Evolutionary conservation across 2,329 filamentous ascomycete genomes (phyloP).

Genomic region (Aspergillus sp.): DNA sequence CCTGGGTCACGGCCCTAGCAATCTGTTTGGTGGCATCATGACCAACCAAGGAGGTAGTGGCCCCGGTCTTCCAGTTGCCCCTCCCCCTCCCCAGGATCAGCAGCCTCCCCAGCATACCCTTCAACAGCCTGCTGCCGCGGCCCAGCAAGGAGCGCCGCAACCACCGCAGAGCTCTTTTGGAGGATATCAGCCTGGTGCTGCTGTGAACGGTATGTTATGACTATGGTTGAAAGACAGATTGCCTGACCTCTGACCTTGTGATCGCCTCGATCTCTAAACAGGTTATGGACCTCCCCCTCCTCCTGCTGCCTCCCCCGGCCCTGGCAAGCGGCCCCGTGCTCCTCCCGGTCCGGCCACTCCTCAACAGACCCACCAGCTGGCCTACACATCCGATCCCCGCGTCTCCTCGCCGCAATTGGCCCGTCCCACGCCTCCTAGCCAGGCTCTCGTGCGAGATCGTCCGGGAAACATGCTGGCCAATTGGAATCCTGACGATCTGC

Average conservation of each 20-base stretch:
- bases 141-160: conserved; percentile 65
- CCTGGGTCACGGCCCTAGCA: conserved; percentile 83
- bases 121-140: conserved; percentile 60
- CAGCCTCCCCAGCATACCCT: conserved; percentile 61
- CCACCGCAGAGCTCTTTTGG: conserved; percentile 71
- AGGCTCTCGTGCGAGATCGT: conserved; percentile 52
- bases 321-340: conserved; percentile 70
- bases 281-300: conserved; percentile 83
- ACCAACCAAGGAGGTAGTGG: conserved; percentile 82
- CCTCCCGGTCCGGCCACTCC: conserved; percentile 76
- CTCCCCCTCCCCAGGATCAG: conserved; percentile 69
- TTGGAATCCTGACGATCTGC: conserved; percentile 81
- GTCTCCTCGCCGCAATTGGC: conserved; percentile 79
- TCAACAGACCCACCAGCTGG: conserved; percentile 84
- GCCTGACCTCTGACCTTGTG: conserved; percentile 54
- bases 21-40: conserved; percentile 96
- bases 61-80: conserved; percentile 69
- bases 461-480: conserved; percentile 77
- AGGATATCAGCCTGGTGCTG: conserved; percentile 65
- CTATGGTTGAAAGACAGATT: conserved; percentile 24
- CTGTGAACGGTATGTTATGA: conserved; percentile 60
- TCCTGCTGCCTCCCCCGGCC: conserved; percentile 82
- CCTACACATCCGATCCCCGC: conserved; percentile 73
- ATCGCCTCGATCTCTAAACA: conserved; percentile 28
- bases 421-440: conserved; percentile 71